A percentile compares a stretch with the other conserved stretches of the same genome.
phyloP scores from a whole-genome alignment of 352 stramenopile species.

The Pythium volutum region DNA sequence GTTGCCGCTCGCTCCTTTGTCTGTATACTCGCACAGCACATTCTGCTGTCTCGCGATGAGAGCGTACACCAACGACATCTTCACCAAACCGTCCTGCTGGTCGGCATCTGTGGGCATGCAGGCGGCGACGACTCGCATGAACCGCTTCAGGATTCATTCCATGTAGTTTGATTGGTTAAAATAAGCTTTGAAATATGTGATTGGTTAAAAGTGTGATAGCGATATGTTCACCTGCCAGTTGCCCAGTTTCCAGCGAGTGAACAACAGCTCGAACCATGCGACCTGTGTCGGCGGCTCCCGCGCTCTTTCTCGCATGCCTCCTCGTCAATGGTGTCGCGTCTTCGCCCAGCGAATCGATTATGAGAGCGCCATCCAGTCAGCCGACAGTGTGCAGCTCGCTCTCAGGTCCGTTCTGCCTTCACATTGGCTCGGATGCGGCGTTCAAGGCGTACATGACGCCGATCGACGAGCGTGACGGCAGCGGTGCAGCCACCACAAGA shows the following conservation, averaged over 20 bases:
- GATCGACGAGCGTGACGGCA: constrained; percentile 25
- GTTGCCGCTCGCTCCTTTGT: constrained; percentile 57
- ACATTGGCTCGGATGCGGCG: constrained; percentile 29
- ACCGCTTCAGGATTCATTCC: constrained; percentile 4
- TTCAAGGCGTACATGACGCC: constrained; percentile 64
- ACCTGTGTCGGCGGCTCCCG: neutral
- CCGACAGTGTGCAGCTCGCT: constrained; percentile 55
- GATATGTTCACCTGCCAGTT: neutral
- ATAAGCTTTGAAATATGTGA: neutral
- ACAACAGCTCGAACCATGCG: neutral
- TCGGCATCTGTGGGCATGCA: neutral
- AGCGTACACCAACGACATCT: constrained; percentile 71
- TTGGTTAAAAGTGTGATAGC: constrained; percentile 1
- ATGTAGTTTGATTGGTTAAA: constrained; percentile 12
- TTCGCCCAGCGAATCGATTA: neutral
- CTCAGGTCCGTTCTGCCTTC: constrained; percentile 57
- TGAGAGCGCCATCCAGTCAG: neutral
- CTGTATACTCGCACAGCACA: constrained; percentile 77
- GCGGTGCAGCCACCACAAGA: neutral
- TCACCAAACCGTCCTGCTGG: neutral
- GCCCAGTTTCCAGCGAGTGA: neutral
- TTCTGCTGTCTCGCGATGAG: constrained; percentile 69
- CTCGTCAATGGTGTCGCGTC: neutral
- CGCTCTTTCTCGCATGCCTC: neutral
- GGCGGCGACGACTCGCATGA: constrained; percentile 7